Evolutionary conservation across 495 filamentous ascomycete genomes (phyloP).

Genomic region (Venustampulla echinocandica): DNA sequence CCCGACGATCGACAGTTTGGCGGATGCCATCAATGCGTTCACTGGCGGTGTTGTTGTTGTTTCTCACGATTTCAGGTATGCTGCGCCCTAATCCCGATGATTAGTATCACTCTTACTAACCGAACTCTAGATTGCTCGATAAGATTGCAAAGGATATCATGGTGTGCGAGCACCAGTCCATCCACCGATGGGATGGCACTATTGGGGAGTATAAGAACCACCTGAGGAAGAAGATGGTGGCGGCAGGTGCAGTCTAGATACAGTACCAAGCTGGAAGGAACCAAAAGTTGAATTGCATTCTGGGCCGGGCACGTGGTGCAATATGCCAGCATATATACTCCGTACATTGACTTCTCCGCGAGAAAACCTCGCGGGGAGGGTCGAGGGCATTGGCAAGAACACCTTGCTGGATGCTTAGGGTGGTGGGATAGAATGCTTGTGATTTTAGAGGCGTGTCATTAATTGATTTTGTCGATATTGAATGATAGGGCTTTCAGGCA

Average conservation of each 20-base stretch:
- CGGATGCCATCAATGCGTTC: slow-evolving; percentile 94
- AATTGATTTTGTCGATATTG: slow-evolving; percentile 4
- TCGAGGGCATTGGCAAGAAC: neutral
- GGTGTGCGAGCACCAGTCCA: slow-evolving; percentile 94
- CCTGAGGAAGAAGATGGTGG: slow-evolving; percentile 93
- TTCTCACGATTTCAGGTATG: slow-evolving; percentile 94
- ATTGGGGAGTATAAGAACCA: slow-evolving; percentile 97
- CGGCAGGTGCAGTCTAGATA: slow-evolving; percentile 51
- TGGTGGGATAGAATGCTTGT: slow-evolving; percentile 14
- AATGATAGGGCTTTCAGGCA: neutral
- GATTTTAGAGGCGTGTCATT: slow-evolving; percentile 18
- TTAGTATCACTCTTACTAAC: neutral
- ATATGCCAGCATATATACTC: neutral
- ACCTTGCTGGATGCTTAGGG: neutral
- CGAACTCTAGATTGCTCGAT: slow-evolving; percentile 66
- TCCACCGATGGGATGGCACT: slow-evolving; percentile 76
- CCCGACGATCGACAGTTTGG: slow-evolving; percentile 93
- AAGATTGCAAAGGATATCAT: slow-evolving; percentile 99
- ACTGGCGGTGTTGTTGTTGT: slow-evolving; percentile 96
- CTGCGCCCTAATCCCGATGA: neutral
- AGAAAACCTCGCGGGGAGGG: neutral
- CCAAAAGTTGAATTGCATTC: slow-evolving; percentile 10
- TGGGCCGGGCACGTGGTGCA: slow-evolving; percentile 3
- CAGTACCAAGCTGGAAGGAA: neutral
- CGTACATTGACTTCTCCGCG: neutral